These are phyloP conservation scores for Gastrolobium villosum DNA, from an alignment of 306 rosid species.

Conservation along the genomic window DNA sequence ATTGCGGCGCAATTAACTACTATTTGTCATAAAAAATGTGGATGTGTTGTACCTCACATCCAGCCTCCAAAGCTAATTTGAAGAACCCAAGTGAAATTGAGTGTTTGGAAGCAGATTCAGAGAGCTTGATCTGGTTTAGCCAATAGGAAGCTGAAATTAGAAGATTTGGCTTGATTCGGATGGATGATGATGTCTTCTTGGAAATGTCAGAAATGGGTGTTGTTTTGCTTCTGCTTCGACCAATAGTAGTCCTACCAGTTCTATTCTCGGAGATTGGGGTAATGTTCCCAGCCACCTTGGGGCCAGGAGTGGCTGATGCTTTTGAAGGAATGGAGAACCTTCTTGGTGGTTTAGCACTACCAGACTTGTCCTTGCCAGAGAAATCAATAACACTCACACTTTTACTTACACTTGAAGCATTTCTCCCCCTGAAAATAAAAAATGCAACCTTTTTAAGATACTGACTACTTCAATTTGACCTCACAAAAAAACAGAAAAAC, in stretches of 20 bases:
- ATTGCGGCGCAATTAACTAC: too few relatives aligned
- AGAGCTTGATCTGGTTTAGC: slow-evolving; percentile 85
- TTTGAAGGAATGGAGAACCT: slow-evolving; percentile 74
- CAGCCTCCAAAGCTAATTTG: slow-evolving; percentile 85
- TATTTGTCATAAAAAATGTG: too few relatives aligned
- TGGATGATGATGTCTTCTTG: slow-evolving; percentile 36
- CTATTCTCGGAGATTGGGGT: slow-evolving; percentile 71
- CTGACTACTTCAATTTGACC: too few relatives aligned
- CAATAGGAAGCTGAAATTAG: slow-evolving; percentile 82
- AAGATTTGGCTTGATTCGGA: slow-evolving; percentile 57
- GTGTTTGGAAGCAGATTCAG: slow-evolving; percentile 83
- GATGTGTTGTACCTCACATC: slow-evolving; percentile 70
- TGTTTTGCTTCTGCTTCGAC: slow-evolving; percentile 61
- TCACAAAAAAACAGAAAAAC: too few relatives aligned
- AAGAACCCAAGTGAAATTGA: slow-evolving; percentile 86
- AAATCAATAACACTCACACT: slow-evolving; percentile 74
- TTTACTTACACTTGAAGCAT: slow-evolving; percentile 64
- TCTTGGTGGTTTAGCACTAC: slow-evolving; percentile 71
- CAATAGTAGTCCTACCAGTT: slow-evolving; percentile 43
- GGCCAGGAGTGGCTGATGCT: slow-evolving; percentile 54
- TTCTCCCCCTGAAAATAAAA: slow-evolving; percentile 56
- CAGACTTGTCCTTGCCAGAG: slow-evolving; percentile 68
- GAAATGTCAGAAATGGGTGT: slow-evolving; percentile 66
- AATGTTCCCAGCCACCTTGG: slow-evolving; percentile 57
- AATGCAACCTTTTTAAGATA: too few relatives aligned